Conservation (phyloP, 129 eudicot species). For the Helichrysum umbraculigerum region DNA sequence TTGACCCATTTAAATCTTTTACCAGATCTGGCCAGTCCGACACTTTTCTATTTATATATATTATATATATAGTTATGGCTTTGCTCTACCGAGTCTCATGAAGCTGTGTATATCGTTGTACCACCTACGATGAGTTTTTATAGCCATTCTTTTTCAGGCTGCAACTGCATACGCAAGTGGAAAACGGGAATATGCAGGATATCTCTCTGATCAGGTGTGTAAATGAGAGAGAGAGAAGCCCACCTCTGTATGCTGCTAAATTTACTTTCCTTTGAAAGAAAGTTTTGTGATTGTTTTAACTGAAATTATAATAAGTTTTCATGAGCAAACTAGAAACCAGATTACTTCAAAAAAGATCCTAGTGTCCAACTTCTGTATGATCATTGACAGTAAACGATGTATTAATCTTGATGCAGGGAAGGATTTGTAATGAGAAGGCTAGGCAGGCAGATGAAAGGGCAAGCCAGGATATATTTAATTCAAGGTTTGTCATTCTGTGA, state of each 20-base stretch:
- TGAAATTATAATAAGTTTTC: background rate
- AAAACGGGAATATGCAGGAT: constrained; percentile 64
- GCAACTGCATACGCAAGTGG: constrained; percentile 82
- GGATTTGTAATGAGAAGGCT: constrained; percentile 59
- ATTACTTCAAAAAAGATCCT: background rate
- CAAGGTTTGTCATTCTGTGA: constrained; percentile 53
- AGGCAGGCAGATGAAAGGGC: constrained; percentile 88
- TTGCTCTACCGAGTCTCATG: background rate
- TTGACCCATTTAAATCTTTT: background rate
- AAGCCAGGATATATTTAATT: constrained; percentile 78
- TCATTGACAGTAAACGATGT: background rate
- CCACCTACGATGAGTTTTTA: constrained; percentile 3
- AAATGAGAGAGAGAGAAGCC: background rate
- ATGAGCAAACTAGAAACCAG: background rate
- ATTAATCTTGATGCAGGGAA: constrained; percentile 54
- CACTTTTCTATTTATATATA: background rate
- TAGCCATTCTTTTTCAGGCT: constrained; percentile 54
- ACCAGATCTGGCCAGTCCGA: background rate
- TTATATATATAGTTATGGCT: background rate
- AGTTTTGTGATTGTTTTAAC: background rate
- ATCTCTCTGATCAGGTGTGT: constrained; percentile 81
- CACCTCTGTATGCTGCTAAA: background rate
- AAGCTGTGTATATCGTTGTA: constrained; percentile 5
- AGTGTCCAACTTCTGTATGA: background rate
- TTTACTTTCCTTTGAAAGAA: background rate